Conservation (phyloP, 2,329 filamentous ascomycete species). For the Sporothrix phasma region DNA sequence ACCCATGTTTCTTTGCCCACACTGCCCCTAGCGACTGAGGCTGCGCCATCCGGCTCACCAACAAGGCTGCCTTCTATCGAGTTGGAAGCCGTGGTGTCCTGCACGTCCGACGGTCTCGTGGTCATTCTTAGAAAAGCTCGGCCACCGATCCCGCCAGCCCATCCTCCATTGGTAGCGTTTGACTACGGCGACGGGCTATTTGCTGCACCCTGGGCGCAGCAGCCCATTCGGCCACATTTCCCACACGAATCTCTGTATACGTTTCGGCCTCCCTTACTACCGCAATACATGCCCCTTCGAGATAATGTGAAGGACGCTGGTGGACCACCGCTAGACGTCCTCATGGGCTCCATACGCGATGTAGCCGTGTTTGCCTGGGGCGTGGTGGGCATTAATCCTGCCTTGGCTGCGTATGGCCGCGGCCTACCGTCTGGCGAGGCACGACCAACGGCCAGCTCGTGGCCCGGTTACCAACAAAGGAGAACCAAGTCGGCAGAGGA, state of each 20-base stretch:
- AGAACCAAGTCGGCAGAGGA: not conserved
- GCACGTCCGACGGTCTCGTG: slow-evolving; percentile 78
- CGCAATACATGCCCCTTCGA: slow-evolving; percentile 35
- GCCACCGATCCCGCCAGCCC: slow-evolving; percentile 53
- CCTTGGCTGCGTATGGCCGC: slow-evolving; percentile 52
- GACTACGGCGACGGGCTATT: slow-evolving; percentile 56
- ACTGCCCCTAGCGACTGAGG: not conserved
- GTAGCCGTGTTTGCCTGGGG: slow-evolving; percentile 86
- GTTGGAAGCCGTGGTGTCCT: slow-evolving; percentile 83
- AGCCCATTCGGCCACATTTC: slow-evolving; percentile 47
- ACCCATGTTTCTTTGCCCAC: not conserved
- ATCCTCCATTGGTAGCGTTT: slow-evolving; percentile 38
- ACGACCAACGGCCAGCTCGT: slow-evolving; percentile 35
- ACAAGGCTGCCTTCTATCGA: slow-evolving; percentile 45
- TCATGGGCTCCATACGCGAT: slow-evolving; percentile 74
- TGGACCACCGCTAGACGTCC: slow-evolving; percentile 48
- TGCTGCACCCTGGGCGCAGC: slow-evolving; percentile 67
- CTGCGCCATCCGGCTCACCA: not conserved
- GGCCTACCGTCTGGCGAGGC: slow-evolving; percentile 55
- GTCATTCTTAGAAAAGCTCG: slow-evolving; percentile 68
- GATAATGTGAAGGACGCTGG: slow-evolving; percentile 37
- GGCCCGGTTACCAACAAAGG: not conserved
- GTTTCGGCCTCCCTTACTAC: slow-evolving; percentile 34
- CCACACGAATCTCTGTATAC: slow-evolving; percentile 34
- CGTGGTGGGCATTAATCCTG: slow-evolving; percentile 68